Evolutionary conservation across 2,329 filamentous ascomycete species (phyloP).

Genomic region (Venturia aucupariae): DNA sequence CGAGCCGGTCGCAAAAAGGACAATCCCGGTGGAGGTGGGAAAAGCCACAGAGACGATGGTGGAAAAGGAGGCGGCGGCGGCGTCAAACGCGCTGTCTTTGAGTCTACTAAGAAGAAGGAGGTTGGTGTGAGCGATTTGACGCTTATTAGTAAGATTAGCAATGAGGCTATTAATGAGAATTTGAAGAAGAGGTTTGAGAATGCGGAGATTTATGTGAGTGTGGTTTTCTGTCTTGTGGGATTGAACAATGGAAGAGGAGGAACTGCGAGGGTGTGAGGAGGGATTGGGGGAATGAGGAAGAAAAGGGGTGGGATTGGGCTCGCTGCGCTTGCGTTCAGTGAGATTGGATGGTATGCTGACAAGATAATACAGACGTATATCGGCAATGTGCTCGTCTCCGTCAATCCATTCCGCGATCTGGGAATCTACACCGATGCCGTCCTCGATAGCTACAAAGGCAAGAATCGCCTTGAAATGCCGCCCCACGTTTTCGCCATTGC

Average conservation of each 20-base stretch:
- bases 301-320: background rate
- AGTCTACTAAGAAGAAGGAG: conserved; percentile 97
- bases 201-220: conserved; percentile 79
- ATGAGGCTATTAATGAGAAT: conserved; percentile 99
- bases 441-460: conserved; percentile 87
- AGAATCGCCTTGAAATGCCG: conserved; percentile 87
- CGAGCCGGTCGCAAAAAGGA: conserved; percentile 51
- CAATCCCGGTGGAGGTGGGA: conserved; percentile 25
- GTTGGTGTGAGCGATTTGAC: conserved; percentile 97
- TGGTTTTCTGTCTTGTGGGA: background rate
- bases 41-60: conserved; percentile 32
- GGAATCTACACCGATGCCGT: conserved; percentile 96
- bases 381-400: conserved; percentile 96
- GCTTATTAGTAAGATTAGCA: conserved; percentile 94
- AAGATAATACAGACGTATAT: conserved; percentile 69
- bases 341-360: too few relatives aligned
- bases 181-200: conserved; percentile 97
- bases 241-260: background rate
- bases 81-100: conserved; percentile 93
- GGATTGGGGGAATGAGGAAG: background rate
- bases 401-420: conserved; percentile 95
- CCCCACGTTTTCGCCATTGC: conserved; percentile 97
- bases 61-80: conserved; percentile 48
- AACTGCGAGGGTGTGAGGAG: too few relatives aligned
- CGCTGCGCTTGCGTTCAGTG: background rate